Percentiles rank a stretch among this genome's conserved stretches.
phyloP scores from a whole-genome alignment of 495 filamentous ascomycete genomes.

The Xylaria curta region DNA sequence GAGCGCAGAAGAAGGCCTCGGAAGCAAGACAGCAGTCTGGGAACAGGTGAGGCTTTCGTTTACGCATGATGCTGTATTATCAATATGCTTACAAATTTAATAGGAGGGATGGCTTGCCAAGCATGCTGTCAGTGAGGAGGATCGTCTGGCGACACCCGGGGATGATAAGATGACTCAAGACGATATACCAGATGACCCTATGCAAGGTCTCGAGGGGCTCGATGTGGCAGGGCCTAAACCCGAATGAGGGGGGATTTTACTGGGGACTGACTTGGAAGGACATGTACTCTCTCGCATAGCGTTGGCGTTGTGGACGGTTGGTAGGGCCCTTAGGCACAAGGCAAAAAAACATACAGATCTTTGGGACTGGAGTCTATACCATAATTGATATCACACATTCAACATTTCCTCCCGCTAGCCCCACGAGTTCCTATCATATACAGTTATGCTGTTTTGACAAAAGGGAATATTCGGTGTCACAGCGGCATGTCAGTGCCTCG shows the following conservation, averaged over 20 bases:
- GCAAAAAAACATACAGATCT: conserved; percentile 28
- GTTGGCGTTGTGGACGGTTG: conserved; percentile 48
- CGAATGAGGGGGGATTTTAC: conserved; percentile 54
- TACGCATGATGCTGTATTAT: conserved; percentile 14
- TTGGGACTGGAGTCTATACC: conserved; percentile 37
- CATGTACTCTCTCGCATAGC: conserved; percentile 46
- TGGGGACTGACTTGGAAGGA: conserved; percentile 16
- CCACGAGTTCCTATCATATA: conserved; percentile 38
- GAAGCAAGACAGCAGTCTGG: conserved; percentile 96
- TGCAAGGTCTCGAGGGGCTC: conserved; percentile 92
- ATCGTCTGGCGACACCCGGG: conserved; percentile 68
- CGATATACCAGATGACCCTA: conserved; percentile 76
- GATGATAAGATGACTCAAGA: conserved; percentile 55
- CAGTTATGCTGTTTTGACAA: conserved; percentile 36
- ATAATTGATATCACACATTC: conserved; percentile 34
- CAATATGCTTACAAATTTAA: conserved; percentile 42
- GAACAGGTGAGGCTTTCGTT: conserved; percentile 74
- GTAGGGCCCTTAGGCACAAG: conserved; percentile 23
- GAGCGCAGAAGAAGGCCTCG: conserved; percentile 82
- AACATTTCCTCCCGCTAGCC: conserved; percentile 33
- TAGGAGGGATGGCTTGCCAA: conserved; percentile 94
- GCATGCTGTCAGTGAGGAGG: conserved; percentile 88
- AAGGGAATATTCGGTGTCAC: conserved; percentile 30
- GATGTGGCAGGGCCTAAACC: conserved; percentile 93
- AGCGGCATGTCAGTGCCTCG: conserved; percentile 21